Evolutionary conservation across 2,329 filamentous ascomycete genomes (phyloP).

Genomic region (Cercospora sp.): DNA sequence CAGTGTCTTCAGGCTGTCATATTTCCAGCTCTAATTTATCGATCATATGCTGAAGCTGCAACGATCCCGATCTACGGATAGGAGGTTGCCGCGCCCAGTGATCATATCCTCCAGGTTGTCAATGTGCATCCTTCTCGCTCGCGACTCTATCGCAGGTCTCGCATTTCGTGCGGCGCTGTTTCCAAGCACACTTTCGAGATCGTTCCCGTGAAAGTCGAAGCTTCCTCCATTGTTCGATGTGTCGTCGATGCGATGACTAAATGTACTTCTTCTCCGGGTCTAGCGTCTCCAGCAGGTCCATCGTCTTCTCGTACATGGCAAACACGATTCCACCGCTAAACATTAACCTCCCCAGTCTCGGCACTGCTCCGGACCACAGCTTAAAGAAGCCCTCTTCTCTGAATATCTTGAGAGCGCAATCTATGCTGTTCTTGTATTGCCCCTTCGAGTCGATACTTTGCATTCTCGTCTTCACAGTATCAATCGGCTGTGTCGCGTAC

Average conservation of each 20-base stretch:
- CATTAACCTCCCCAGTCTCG: constrained; percentile 78
- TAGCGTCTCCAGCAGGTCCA: constrained; percentile 75
- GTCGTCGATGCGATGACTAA: constrained; percentile 21
- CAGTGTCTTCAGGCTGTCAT: neutral
- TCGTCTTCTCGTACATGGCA: constrained; percentile 95
- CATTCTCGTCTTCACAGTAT: constrained; percentile 96
- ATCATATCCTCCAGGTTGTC: no score
- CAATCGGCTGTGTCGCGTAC: constrained; percentile 69
- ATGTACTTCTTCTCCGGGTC: constrained; percentile 86
- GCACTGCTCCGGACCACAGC: constrained; percentile 91
- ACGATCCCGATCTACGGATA: neutral
- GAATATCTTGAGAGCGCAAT: constrained; percentile 79
- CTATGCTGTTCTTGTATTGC: constrained; percentile 83
- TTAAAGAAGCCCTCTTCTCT: constrained; percentile 85
- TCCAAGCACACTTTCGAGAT: neutral
- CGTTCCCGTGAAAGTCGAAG: no score
- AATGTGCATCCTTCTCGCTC: no score
- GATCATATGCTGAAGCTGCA: neutral
- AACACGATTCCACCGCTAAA: constrained; percentile 97
- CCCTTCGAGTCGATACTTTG: constrained; percentile 84
- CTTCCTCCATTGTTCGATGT: neutral
- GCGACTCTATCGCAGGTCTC: no score
- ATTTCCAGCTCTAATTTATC: neutral
- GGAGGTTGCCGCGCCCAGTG: no score
- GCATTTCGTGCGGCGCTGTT: no score